These are phyloP conservation scores for Rutstroemia sp. DNA, from an alignment of 2,329 filamentous ascomycete species.

Conservation along the genomic window DNA sequence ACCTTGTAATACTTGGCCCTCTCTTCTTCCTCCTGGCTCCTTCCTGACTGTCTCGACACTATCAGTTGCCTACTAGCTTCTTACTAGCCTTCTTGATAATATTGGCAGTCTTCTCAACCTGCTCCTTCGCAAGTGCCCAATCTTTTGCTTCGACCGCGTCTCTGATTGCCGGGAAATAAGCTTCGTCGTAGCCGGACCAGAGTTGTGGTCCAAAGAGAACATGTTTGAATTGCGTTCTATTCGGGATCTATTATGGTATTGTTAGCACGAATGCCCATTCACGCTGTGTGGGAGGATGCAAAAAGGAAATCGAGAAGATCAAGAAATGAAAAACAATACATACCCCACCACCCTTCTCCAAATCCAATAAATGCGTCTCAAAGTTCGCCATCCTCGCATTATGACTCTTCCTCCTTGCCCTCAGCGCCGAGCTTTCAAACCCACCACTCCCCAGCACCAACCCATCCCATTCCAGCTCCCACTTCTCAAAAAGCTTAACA, in stretches of 20 bases:
- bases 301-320: background rate
- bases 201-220: conserved; percentile 77
- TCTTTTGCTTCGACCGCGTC: conserved; percentile 69
- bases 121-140: conserved; percentile 59
- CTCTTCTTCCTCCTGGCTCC: too few relatives aligned
- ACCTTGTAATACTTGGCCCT: too few relatives aligned
- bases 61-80: conserved; percentile 11
- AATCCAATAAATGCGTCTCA: conserved; percentile 75
- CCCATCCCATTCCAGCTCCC: conserved; percentile 71
- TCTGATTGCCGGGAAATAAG: conserved; percentile 75
- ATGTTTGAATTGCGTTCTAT: conserved; percentile 90
- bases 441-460: conserved; percentile 64
- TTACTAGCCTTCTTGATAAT: conserved; percentile 54
- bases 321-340: conserved; percentile 34
- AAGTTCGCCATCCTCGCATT: conserved; percentile 76
- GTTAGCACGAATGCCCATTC: background rate
- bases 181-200: conserved; percentile 63
- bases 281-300: background rate
- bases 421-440: conserved; percentile 65
- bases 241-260: conserved; percentile 55
- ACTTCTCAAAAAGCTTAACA: conserved; percentile 61
- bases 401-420: conserved; percentile 61
- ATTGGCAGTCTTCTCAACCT: conserved; percentile 63
- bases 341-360: conserved; percentile 65
- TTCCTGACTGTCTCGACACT: too few relatives aligned